phyloP scores from a whole-genome alignment of 768 basidiomycete species.

The Podaxis carcinomalis region DNA sequence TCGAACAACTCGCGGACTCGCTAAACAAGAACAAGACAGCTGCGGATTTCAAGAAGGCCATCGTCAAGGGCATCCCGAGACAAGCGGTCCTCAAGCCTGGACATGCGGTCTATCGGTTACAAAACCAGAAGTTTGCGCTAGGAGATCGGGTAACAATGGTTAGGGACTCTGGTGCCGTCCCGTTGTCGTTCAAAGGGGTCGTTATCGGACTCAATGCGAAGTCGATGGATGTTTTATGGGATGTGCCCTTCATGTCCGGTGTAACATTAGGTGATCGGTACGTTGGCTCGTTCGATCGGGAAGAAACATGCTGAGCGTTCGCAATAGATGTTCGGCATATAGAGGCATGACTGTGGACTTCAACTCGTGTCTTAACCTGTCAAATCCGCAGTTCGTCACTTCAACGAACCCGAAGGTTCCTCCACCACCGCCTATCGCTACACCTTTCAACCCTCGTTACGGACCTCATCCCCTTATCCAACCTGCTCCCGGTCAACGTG shows the following conservation, averaged over 20 bases:
- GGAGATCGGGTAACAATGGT: slow-evolving; percentile 97
- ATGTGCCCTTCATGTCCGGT: slow-evolving; percentile 93
- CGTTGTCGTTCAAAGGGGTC: slow-evolving; percentile 87
- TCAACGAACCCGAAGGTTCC: slow-evolving; percentile 63
- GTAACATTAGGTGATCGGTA: slow-evolving; percentile 81
- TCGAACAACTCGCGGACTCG: slow-evolving; percentile 73
- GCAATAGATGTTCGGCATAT: slow-evolving; percentile 78
- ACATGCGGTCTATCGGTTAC: slow-evolving; percentile 84
- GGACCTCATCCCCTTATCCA: slow-evolving; percentile 64
- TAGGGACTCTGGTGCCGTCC: slow-evolving; percentile 89
- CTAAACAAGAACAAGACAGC: slow-evolving; percentile 58
- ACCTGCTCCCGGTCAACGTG: slow-evolving; percentile 46
- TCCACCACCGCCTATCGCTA: slow-evolving; percentile 37
- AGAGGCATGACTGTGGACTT: slow-evolving; percentile 88
- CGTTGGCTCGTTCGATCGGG: slow-evolving; percentile 4
- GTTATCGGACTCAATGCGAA: slow-evolving; percentile 86
- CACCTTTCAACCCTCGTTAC: slow-evolving; percentile 62
- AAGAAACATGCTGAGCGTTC: not conserved
- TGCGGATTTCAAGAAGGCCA: slow-evolving; percentile 77
- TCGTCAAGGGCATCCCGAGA: slow-evolving; percentile 91
- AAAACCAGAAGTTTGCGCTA: slow-evolving; percentile 81
- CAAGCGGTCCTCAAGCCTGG: slow-evolving; percentile 91
- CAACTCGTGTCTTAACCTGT: slow-evolving; percentile 85
- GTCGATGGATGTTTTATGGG: slow-evolving; percentile 95
- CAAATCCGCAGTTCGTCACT: slow-evolving; percentile 78